Conservation (phyloP, 352 stramenopile species). For the Globisporangium canariense region DNA sequence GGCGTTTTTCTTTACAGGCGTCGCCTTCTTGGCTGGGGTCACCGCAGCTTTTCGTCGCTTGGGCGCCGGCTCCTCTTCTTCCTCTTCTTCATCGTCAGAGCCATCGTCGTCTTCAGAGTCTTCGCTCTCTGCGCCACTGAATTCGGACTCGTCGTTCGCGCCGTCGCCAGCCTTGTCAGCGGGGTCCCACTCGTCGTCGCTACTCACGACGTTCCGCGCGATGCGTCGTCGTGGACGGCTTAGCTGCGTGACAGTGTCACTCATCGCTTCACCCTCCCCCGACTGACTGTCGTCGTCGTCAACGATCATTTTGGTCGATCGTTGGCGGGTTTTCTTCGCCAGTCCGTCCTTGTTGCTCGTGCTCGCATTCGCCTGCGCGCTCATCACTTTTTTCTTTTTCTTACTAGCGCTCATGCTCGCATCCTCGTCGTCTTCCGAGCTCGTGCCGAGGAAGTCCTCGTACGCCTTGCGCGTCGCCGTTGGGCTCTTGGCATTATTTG, state of each 20-base stretch:
- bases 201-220: constrained; percentile 34
- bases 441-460: constrained; percentile 70
- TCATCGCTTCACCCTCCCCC: constrained; percentile 19
- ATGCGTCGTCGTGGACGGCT: constrained; percentile 26
- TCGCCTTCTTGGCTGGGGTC: constrained; percentile 20
- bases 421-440: constrained; percentile 48
- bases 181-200: constrained; percentile 46
- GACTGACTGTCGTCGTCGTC: constrained; percentile 83
- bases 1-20: constrained; percentile 22
- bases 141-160: constrained; percentile 53
- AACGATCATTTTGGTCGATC: constrained; percentile 49
- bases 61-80: constrained; percentile 32
- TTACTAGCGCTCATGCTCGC: constrained; percentile 23
- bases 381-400: background rate
- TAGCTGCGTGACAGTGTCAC: background rate
- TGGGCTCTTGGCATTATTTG: background rate
- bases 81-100: constrained; percentile 40
- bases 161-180: constrained; percentile 28
- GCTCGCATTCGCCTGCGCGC: constrained; percentile 14
- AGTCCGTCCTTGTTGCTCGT: constrained; percentile 20
- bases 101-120: constrained; percentile 41
- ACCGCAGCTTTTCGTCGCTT: constrained; percentile 35
- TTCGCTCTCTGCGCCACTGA: constrained; percentile 34
- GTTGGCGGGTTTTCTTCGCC: constrained; percentile 16
- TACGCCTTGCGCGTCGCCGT: constrained; percentile 52